Conservation (phyloP, 306 rosid species). For the Rosa chinensis region DNA sequence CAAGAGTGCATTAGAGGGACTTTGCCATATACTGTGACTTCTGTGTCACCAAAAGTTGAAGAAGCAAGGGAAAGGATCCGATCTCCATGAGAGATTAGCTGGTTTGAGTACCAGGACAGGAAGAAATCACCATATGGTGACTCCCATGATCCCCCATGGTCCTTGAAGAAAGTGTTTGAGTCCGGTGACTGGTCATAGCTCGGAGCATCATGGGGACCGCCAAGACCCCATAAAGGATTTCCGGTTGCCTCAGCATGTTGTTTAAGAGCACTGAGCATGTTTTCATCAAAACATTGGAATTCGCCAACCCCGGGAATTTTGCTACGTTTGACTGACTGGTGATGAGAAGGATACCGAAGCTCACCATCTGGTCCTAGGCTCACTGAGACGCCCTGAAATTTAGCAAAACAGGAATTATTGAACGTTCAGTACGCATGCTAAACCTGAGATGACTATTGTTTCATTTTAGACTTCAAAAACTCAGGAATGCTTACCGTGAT, state of each 20-base stretch:
- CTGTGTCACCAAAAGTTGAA: conserved; percentile 47
- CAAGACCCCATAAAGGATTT: conserved; percentile 89
- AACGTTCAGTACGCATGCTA: conserved; percentile 24
- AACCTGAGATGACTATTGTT: conserved; percentile 8
- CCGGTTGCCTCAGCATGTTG: conserved; percentile 72
- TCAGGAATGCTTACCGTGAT: conserved; percentile 50
- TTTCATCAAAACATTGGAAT: conserved; percentile 86
- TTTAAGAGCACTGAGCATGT: conserved; percentile 72
- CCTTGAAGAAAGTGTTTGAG: conserved; percentile 56
- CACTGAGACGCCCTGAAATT: conserved; percentile 76
- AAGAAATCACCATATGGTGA: conserved; percentile 78
- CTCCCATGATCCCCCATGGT: conserved; percentile 79
- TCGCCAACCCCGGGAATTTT: conserved; percentile 62
- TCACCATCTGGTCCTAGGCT: conserved; percentile 93
- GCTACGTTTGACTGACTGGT: conserved; percentile 17
- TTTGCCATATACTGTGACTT: conserved; percentile 50
- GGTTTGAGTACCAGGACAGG: conserved; percentile 90
- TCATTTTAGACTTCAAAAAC: background rate
- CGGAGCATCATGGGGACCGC: conserved; percentile 92
- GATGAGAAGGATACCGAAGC: conserved; percentile 88
- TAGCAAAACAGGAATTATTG: conserved; percentile 16
- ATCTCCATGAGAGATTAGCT: conserved; percentile 71
- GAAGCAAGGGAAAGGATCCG: conserved; percentile 65
- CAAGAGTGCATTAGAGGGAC: conserved; percentile 78
- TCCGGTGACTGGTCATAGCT: conserved; percentile 51